Percentiles rank a stretch among this genome's conserved stretches.
Conservation (phyloP, 1,284 basidiomycete genomes). For the Vanrija sp. region DNA sequence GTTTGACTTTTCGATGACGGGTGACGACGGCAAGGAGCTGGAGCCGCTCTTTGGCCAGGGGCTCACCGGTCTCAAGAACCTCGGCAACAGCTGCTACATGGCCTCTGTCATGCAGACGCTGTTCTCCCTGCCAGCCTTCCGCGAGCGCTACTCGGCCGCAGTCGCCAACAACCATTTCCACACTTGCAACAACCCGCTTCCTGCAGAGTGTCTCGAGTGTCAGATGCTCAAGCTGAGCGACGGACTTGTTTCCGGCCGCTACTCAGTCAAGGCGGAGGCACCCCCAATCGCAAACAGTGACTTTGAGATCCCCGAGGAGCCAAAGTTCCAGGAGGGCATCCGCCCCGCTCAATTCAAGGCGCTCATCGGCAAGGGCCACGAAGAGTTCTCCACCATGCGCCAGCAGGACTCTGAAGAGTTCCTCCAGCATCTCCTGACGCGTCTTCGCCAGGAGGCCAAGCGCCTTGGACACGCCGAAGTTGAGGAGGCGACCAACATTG, state of each 20-base stretch:
- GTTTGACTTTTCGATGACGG: conserved; percentile 91
- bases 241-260: conserved; percentile 87
- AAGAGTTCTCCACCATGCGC: conserved; percentile 92
- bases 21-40: conserved; percentile 82
- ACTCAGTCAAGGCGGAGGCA: conserved; percentile 62
- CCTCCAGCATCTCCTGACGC: conserved; percentile 71
- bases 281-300: conserved; percentile 32
- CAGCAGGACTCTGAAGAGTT: conserved; percentile 99
- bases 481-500: conserved; percentile 66
- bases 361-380: conserved; percentile 86
- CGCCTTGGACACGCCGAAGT: conserved; percentile 47
- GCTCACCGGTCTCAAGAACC: conserved; percentile 82
- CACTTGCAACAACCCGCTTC: conserved; percentile 64
- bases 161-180: conserved; percentile 58
- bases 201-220: conserved; percentile 86
- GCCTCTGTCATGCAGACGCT: conserved; percentile 86
- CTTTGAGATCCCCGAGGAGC: conserved; percentile 34
- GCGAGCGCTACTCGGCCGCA: conserved; percentile 63
- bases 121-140: conserved; percentile 77
- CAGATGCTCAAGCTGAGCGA: conserved; percentile 92
- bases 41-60: conserved; percentile 86
- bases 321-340: conserved; percentile 77
- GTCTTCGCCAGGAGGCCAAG: conserved; percentile 64
- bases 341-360: conserved; percentile 81
- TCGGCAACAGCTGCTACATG: conserved; percentile 99